These are phyloP conservation scores for Candida pseudoviswanathii DNA, from an alignment of 1,139 yeast species.

Conservation along the genomic window DNA sequence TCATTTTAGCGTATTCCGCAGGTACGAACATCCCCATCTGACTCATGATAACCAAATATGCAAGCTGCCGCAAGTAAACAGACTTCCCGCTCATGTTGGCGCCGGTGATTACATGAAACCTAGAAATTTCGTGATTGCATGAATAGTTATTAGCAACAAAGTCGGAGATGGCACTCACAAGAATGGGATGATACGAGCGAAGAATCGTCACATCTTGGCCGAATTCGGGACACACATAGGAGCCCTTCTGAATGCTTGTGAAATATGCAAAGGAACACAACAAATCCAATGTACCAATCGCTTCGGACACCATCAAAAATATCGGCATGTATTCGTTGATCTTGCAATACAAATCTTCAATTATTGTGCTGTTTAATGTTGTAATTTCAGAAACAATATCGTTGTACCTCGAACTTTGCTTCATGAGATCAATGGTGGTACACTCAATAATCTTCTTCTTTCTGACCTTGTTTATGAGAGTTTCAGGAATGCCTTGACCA, in stretches of 20 bases:
- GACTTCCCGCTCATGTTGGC: slow-evolving; percentile 60
- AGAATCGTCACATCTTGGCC: slow-evolving; percentile 29
- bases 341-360: slow-evolving; percentile 30
- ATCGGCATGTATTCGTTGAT: slow-evolving; percentile 30
- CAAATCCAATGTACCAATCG: slow-evolving; percentile 43
- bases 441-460: slow-evolving; percentile 38
- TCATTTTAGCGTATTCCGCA: slow-evolving; percentile 43
- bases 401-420: slow-evolving; percentile 39
- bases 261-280: slow-evolving; percentile 36
- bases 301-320: slow-evolving; percentile 47
- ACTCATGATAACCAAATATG: slow-evolving; percentile 46
- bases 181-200: slow-evolving; percentile 42
- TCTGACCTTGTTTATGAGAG: slow-evolving; percentile 33
- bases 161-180: slow-evolving; percentile 25
- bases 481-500: slow-evolving; percentile 23
- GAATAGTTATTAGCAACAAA: slow-evolving; percentile 42
- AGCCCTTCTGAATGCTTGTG: slow-evolving; percentile 18
- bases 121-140: slow-evolving; percentile 32
- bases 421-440: slow-evolving; percentile 42
- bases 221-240: slow-evolving; percentile 37
- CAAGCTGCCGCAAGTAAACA: slow-evolving; percentile 49
- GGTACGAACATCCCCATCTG: slow-evolving; percentile 56
- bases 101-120: slow-evolving; percentile 47
- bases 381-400: slow-evolving; percentile 42
- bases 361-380: slow-evolving; percentile 39